These are phyloP conservation scores for Biscogniauxia mediterranea DNA, from an alignment of 2,329 filamentous ascomycete genomes.

Conservation along the genomic window DNA sequence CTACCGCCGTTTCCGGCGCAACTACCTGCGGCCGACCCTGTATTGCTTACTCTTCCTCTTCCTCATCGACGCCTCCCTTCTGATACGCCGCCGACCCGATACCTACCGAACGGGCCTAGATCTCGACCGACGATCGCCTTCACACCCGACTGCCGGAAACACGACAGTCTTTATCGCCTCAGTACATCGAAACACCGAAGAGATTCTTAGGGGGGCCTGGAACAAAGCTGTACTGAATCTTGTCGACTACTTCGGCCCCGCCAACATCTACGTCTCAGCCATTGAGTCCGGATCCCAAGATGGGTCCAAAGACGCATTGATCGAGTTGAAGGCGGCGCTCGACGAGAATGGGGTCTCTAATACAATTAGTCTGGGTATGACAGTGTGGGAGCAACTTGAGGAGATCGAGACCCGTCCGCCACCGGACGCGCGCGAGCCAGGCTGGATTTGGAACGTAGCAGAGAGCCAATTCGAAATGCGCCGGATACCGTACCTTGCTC, in stretches of 20 bases:
- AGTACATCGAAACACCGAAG: constrained; percentile 66
- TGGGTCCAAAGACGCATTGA: constrained; percentile 60
- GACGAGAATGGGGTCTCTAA: constrained; percentile 49
- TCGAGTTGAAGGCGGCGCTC: constrained; percentile 53
- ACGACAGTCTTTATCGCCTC: constrained; percentile 61
- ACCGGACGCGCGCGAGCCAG: constrained; percentile 40
- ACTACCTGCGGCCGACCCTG: constrained; percentile 34
- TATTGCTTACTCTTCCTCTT: constrained; percentile 33
- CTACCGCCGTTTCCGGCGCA: constrained; percentile 36
- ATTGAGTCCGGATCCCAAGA: constrained; percentile 69
- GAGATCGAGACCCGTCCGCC: constrained; percentile 45
- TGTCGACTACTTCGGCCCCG: constrained; percentile 53
- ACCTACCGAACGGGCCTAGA: constrained; percentile 29
- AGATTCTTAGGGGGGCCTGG: constrained; percentile 59
- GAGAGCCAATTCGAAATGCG: constrained; percentile 54
- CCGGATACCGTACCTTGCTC: constrained; percentile 67
- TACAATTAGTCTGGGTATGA: constrained; percentile 56
- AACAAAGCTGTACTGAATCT: constrained; percentile 56
- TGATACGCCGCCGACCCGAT: constrained; percentile 31
- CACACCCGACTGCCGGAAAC: constrained; percentile 21
- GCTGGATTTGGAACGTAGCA: constrained; percentile 59
- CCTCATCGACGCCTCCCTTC: constrained; percentile 33
- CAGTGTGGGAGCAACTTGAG: constrained; percentile 53
- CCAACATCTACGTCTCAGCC: constrained; percentile 64
- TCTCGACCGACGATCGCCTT: constrained; percentile 19